Evolutionary conservation across 2,329 filamentous ascomycete genomes (phyloP), one percentile per base, ranked within the genome.

Genomic region (Graphilbum sp.): DNA sequence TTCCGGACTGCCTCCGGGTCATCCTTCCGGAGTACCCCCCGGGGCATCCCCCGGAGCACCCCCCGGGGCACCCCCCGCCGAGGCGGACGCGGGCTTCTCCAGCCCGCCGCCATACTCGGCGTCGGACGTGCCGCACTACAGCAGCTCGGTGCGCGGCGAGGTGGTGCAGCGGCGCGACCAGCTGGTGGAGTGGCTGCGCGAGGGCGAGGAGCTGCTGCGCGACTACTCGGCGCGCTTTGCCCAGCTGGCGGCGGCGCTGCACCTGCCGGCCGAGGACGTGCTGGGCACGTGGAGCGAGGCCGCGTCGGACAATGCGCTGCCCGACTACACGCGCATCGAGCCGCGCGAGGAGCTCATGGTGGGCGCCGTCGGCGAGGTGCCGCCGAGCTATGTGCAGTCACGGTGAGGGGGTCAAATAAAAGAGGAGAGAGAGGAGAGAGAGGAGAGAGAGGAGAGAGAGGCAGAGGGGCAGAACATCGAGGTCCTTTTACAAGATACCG

Each of bases 261-360:
- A 40, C 12, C 37, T 48, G 37, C 49, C 51, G 3, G 45, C 45
- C 35, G 50, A 53, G 41, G 50, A 52, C 36, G 40, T 49, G n/a
- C 43, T 53, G 24, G 51, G 50, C 16, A 54, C 51, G 11, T 54
- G 51, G 51, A 48, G 46, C 38, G 49, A 52, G 39, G 49, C 50
- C 10, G 49, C 46, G 24, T 44, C 50, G n/a, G 51, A 53, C 42
- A 53, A 53, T 25, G 48, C 49, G 17, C 43, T 54, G 34, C 51
- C 51, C 1, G 51, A 48, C 37, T 54, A 54, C 36, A 46, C 44
- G 36, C 37, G 38, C 40, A 39, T 53, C 31, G 51, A 54, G 44
- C 39, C 46, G 32, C 44, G 47, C 15, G 50, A 54, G 39, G 51
- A 54, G 33, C 42, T 52, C 8, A 52, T 54, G 50, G 50, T 54